Base-by-base conservation (phyloP, 148 eudicot genomes). In the Polygonum maritimum region DNA sequence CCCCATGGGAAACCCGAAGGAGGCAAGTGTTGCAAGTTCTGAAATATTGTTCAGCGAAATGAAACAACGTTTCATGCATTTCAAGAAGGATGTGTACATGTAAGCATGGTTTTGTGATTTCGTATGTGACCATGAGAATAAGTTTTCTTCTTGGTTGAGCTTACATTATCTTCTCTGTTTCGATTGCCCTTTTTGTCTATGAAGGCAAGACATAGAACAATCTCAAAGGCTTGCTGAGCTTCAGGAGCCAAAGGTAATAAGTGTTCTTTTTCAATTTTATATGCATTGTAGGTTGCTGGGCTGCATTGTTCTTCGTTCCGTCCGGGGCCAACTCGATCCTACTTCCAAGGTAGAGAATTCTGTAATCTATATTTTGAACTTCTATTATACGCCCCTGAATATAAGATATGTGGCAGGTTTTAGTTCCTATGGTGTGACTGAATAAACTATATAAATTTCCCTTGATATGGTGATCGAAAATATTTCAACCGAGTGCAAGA, bases 11-110 rank as follows among this genome's bases (percentile, higher is more conserved):
- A 36, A 76, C 70, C 45, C 38, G 21, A 78, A 77, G 69, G 86
- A 81, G 76, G 81, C 79, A 44, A 82, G 48, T 71, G 33, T 35
- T 45, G 79, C 44, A 73, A 80, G 58, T 47, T 58, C 58, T 51
- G 87, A 83, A 84, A 72, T 26, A 9, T 84, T 79, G 44, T 95
- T 95, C 75, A 49, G 76, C 73, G 81, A 83, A 63, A 70, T 95
- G 84, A 95, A 82, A 58, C 82, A 86, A 49, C 82, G 87, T 35
- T 95, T 95, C 80, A 78, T 92, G 76, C 84, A 80, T 78, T 92
- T 92, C 88, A 95, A 95, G 80, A 89, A 77, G 80, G 82, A 95
- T 31, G 87, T 85, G 52, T 95, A 88, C 83, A 67, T 89, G 99
- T 95, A 89, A 89, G 96, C 58, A 69, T 22, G 71, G 6, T 67